phyloP scores from a whole-genome alignment of 2,329 filamentous ascomycete genomes.

The Cytospora piceicola region DNA sequence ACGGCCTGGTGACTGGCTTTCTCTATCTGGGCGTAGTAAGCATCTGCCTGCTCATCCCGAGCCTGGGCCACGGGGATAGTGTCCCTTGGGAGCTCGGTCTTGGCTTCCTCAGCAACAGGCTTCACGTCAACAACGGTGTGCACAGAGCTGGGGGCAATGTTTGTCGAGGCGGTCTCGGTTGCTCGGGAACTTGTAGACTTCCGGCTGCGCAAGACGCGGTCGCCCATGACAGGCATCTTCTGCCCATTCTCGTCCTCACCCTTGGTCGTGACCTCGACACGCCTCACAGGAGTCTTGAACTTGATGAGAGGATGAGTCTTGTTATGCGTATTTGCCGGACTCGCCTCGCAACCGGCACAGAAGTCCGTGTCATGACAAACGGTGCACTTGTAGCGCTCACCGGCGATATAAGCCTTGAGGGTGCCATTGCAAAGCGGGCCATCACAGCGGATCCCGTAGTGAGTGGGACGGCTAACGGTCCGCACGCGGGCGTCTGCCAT shows the following conservation, averaged over 20 bases:
- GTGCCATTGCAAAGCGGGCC: conserved; percentile 78
- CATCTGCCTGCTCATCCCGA: background rate
- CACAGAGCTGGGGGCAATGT: conserved; percentile 54
- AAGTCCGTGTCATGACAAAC: conserved; percentile 95
- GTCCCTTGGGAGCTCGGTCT: conserved; percentile 32
- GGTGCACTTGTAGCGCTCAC: conserved; percentile 94
- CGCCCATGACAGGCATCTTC: conserved; percentile 72
- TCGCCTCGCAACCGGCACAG: conserved; percentile 90
- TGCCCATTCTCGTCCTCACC: conserved; percentile 74
- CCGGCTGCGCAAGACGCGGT: conserved; percentile 47
- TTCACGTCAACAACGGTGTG: conserved; percentile 76
- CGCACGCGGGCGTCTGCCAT: conserved; percentile 43
- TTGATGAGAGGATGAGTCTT: conserved; percentile 96
- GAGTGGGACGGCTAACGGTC: conserved; percentile 54
- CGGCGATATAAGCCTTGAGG: conserved; percentile 73
- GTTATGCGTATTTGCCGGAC: conserved; percentile 84
- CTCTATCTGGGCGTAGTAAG: background rate
- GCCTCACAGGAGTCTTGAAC: conserved; percentile 90
- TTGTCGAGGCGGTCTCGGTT: conserved; percentile 58
- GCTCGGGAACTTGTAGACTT: conserved; percentile 49
- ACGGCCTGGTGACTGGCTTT: conserved; percentile 22
- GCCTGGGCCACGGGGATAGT: background rate
- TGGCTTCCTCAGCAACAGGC: conserved; percentile 50
- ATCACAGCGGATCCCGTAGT: conserved; percentile 91
- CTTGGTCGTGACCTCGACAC: conserved; percentile 83